A percentile compares a stretch with the other conserved stretches of the same genome.
phyloP scores from a whole-genome alignment of 108 stramenopile genomes.

The Mayamaea pseudoterrestris region DNA sequence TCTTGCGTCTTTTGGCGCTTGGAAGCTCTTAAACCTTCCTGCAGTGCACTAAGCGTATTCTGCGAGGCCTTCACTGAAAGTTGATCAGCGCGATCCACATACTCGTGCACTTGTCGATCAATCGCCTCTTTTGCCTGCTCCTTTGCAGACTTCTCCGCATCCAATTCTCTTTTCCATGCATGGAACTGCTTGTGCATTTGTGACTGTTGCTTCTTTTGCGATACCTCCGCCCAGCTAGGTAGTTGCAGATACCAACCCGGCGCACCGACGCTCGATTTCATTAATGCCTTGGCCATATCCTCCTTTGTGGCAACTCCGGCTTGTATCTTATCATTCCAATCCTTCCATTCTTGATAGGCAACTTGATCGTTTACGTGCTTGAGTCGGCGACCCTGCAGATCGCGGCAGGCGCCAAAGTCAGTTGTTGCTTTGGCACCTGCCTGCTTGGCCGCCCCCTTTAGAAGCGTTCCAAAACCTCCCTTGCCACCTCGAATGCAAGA shows the following conservation, averaged over 20 bases:
- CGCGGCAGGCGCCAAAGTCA: slow-evolving; percentile 98
- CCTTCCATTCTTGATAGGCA: slow-evolving; percentile 74
- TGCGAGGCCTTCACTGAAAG: slow-evolving; percentile 17
- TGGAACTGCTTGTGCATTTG: slow-evolving; percentile 57
- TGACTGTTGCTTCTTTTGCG: slow-evolving; percentile 37
- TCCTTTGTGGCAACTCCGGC: slow-evolving; percentile 21
- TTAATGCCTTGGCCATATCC: slow-evolving; percentile 3
- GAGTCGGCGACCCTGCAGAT: slow-evolving; percentile 90
- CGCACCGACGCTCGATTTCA: slow-evolving; percentile 75
- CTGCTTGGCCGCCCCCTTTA: slow-evolving; percentile 87
- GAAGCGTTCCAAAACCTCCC: slow-evolving; percentile 92
- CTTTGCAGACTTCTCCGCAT: slow-evolving; percentile 24
- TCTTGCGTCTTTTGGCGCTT: slow-evolving; percentile 5
- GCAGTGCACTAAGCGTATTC: slow-evolving; percentile 30
- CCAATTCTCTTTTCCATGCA: slow-evolving; percentile 21
- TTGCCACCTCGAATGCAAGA: slow-evolving; percentile 61
- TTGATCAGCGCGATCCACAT: slow-evolving; percentile 35
- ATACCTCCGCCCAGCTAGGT: slow-evolving; percentile 77
- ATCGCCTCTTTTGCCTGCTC: slow-evolving; percentile 35
- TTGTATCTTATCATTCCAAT: slow-evolving; percentile 40
- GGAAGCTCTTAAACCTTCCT: slow-evolving; percentile 31
- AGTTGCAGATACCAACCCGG: slow-evolving; percentile 89
- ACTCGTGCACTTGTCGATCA: slow-evolving; percentile 35
- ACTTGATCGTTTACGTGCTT: slow-evolving; percentile 98
- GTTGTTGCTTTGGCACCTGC: slow-evolving; percentile 75